phyloP scores from a whole-genome alignment of 768 basidiomycete species.

The Mycena belliarum region DNA sequence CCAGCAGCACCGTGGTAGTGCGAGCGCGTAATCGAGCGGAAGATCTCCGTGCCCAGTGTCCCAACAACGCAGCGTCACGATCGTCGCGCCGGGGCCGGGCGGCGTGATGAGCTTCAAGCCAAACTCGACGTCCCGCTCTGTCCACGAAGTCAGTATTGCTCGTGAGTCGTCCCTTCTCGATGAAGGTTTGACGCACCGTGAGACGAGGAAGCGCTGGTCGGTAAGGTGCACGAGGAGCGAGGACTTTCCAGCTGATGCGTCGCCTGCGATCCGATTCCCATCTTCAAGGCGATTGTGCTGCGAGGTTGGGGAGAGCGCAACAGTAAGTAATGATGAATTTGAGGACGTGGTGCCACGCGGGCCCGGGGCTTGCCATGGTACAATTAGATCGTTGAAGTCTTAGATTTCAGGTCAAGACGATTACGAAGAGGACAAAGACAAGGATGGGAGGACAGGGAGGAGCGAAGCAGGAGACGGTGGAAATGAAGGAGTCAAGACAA shows the following conservation, averaged over 20 bases:
- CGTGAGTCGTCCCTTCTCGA: neutral
- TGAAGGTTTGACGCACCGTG: constrained; percentile 63
- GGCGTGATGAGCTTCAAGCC: constrained; percentile 85
- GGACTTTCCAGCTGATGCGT: constrained; percentile 70
- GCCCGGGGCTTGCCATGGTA: constrained; percentile 48
- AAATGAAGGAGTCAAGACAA: too few species aligned
- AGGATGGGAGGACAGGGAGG: too few species aligned
- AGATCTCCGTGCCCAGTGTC: constrained; percentile 89
- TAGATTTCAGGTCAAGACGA: too few species aligned
- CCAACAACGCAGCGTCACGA: constrained; percentile 85
- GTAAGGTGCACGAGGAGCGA: constrained; percentile 84
- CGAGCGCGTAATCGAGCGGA: constrained; percentile 82
- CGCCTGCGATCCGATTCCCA: neutral
- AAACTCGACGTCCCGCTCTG: constrained; percentile 87
- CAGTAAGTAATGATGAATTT: constrained; percentile 65
- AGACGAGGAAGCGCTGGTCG: constrained; percentile 85
- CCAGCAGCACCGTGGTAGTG: constrained; percentile 86
- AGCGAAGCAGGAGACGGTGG: too few species aligned
- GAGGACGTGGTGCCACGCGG: constrained; percentile 59
- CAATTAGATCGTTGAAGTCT: too few species aligned
- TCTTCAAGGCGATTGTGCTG: neutral
- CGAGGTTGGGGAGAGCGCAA: constrained; percentile 21
- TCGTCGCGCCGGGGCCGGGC: constrained; percentile 71
- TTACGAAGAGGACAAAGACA: too few species aligned
- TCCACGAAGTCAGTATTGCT: neutral